phyloP scores from a whole-genome alignment of 352 stramenopile species.

The Pythium phragmitis region DNA sequence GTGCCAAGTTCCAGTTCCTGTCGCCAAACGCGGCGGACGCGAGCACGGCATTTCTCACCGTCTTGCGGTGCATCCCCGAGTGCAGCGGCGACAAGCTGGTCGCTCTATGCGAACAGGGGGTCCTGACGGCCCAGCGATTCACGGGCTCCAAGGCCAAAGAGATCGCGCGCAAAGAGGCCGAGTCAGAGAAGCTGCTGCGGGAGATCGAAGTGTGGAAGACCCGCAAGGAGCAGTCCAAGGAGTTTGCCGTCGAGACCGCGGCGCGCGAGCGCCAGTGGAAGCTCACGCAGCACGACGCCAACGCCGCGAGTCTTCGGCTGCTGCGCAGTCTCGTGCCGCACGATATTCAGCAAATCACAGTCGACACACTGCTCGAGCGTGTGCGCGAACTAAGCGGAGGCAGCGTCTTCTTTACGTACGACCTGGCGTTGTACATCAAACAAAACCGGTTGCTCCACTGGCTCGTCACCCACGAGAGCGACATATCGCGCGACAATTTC shows the following conservation, averaged over 20 bases:
- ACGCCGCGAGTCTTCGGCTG: conserved; percentile 37
- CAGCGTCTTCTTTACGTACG: conserved; percentile 64
- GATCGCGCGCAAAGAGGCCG: conserved; percentile 48
- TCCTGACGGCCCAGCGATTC: conserved; percentile 43
- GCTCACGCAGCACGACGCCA: conserved; percentile 34
- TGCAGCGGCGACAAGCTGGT: conserved; percentile 46
- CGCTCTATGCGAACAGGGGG: conserved; percentile 44
- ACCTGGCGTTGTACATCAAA: conserved; percentile 77
- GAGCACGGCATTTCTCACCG: conserved; percentile 26
- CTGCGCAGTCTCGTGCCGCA: conserved; percentile 49
- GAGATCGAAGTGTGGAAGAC: conserved; percentile 73
- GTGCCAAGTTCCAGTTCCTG: conserved; percentile 36
- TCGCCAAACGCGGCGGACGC: conserved; percentile 27
- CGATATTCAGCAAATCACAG: conserved; percentile 57
- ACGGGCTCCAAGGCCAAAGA: conserved; percentile 47
- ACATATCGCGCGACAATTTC: conserved; percentile 72
- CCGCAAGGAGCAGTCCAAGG: conserved; percentile 51
- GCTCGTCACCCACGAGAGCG: conserved; percentile 70
- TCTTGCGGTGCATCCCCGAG: conserved; percentile 43
- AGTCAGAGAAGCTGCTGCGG: conserved; percentile 50
- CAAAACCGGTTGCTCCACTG: conserved; percentile 77
- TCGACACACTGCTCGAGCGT: conserved; percentile 51
- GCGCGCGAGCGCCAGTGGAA: conserved; percentile 55
- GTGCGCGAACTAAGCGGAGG: conserved; percentile 14
- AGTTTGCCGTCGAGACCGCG: conserved; percentile 52